Base-by-base conservation (phyloP, 2,329 filamentous ascomycete genomes). In the Alternaria brassicicola region DNA sequence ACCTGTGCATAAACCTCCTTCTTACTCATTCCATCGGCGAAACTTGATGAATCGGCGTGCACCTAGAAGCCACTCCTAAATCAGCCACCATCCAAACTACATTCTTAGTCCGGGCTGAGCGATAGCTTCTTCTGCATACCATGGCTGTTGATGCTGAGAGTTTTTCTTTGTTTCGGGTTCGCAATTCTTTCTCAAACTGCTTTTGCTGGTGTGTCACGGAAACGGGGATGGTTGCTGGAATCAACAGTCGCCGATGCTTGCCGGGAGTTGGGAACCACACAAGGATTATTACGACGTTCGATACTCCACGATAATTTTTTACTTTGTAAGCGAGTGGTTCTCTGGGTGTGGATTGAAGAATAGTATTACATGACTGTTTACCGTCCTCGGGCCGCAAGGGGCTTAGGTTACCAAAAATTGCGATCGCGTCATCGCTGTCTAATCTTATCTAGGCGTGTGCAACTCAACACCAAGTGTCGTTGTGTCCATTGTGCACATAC, bases 11-110 rank as follows among this genome's bases (percentile, higher is more conserved):
- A 93, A 23, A 89, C 90, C 61, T 91, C 86, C 57, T 86, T 81
- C 77, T 93, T 94, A 52, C 83, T 86, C 59, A 92, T 77, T 64
- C 86, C 87, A 13, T 83, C 72, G 47, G 81, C 83, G 77, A 94
- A 94, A 69, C 86, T 91, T 51, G 90, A 91, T 3, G 90, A 86
- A 73, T 94, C 90, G 50, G 91, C 91, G 79, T 94, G 91, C 57
- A 91, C 89, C 89, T 68, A 21, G n/a, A 36, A 6, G 4, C 25
- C 28, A 25, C 26, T 21, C 43, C 33, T 6, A 21, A 39, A 13
- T 59, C 47, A 55, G 52, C 31, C 35, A 19, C 26, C 19, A 23
- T 41, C 26, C 15, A 10, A 41, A n/a, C 17, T 17, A 38, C 21
- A 1, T 10, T 46, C 25, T 2, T 42, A 51, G 35, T 15, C 26